Conservation (phyloP, 768 basidiomycete species). For the Leccinum fibrillosum region DNA sequence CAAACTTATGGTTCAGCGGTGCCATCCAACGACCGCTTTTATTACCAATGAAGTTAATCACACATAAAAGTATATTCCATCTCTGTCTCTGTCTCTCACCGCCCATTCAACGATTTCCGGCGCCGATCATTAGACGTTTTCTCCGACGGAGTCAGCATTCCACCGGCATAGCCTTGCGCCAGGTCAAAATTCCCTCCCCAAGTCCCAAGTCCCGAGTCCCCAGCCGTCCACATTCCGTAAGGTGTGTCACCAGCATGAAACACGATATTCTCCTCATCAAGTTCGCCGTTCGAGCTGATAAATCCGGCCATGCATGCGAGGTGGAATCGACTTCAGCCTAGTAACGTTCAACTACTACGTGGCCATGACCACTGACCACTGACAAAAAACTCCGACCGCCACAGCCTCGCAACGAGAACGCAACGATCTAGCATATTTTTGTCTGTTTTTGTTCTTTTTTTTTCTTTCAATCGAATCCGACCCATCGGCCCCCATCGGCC, state of each 20-base stretch:
- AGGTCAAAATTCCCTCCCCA: neutral
- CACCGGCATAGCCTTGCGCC: neutral
- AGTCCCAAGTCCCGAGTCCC: neutral
- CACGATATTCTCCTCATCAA: too few relatives aligned
- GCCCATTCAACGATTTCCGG: neutral
- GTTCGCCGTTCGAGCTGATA: neutral
- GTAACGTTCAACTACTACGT: neutral
- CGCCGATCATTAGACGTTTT: neutral
- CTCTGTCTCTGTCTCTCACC: neutral
- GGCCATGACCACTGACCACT: too few relatives aligned
- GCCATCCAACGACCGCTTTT: neutral
- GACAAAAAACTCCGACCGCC: too few relatives aligned
- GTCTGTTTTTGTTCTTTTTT: neutral
- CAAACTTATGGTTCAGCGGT: neutral
- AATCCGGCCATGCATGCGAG: neutral
- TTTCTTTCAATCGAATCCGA: neutral
- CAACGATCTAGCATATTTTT: too few relatives aligned
- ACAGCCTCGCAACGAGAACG: too few relatives aligned
- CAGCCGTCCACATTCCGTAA: neutral
- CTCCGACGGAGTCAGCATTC: neutral
- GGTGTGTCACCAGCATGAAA: neutral
- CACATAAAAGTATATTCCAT: neutral
- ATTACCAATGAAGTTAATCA: neutral
- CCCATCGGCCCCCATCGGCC: neutral
- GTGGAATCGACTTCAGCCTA: neutral